Base-by-base conservation (phyloP, 2,329 filamentous ascomycete genomes). In the Trichoderma brevicompactum region DNA sequence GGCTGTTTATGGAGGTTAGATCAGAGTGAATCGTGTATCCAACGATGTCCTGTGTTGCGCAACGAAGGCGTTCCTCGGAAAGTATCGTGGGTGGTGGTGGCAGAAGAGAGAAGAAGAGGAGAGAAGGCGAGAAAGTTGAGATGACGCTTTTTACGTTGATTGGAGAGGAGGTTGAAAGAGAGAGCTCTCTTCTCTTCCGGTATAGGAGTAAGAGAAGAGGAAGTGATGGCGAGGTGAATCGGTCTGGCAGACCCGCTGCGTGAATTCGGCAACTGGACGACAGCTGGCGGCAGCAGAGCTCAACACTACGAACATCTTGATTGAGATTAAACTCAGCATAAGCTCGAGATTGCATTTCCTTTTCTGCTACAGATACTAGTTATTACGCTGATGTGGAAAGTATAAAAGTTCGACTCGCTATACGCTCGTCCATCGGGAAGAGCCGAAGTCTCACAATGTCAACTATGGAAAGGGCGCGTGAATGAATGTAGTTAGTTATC, bases 181-280 rank as follows among this genome's bases (percentile, higher is more conserved):
- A 8, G 23, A 4, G 15, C 40, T 38, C 15, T 23, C 12, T 34
- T 62, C 53, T 44, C 49, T 17, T 62, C 59, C 5, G 49, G 53
- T 53, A 12, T 60, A 19, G 34, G 53, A 53, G 12, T 19, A 38
- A 19, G 19, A 3, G 34, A 53, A 32, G 23, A 19, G 40, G 34
- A 50, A 55, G 32, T 43, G 65, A 54, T 36, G 28, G 12, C 32
- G 17, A 65, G 32, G 50, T 55, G 56, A 65, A 62, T 54, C 32
- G 46, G n/a, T 3, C 17, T 48, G 43, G 36, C 54, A 40, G 10
- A 10, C 28, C n/a, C 12, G 43, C 19, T 36, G 17, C 44, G 43
- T 41, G 44, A 12, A 23, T 43, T 19, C 53, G 19, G 46, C 43
- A 49, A 44, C 44, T 53, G 58, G 49, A 46, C 7, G 50, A 40